A percentile compares a stretch with the other conserved stretches of the same genome.
Conservation (phyloP, 495 filamentous ascomycete species). For the Acidiella bohemica region DNA sequence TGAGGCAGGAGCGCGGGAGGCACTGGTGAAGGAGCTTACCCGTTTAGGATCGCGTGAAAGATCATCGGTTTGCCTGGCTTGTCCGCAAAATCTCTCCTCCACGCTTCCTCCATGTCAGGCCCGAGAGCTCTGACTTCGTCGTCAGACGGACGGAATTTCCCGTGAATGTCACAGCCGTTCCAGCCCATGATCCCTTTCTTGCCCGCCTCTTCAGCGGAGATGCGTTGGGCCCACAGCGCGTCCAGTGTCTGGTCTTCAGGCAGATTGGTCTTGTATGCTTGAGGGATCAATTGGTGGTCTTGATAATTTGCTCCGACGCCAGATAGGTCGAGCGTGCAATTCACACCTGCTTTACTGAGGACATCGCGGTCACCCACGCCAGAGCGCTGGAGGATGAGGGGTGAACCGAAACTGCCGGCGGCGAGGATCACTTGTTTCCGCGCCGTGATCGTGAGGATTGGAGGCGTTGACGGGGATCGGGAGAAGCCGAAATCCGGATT, state of each 20-base stretch:
- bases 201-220: slow-evolving; percentile 21
- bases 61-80: slow-evolving; percentile 15
- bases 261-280: slow-evolving; percentile 16
- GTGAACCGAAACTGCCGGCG: slow-evolving; percentile 22
- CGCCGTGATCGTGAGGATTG: slow-evolving; percentile 23
- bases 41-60: slow-evolving; percentile 8
- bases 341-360: slow-evolving; percentile 10
- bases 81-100: slow-evolving; percentile 17
- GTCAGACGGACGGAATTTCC: slow-evolving; percentile 18
- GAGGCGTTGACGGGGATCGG: slow-evolving; percentile 27
- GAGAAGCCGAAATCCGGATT: slow-evolving; percentile 14
- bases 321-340: slow-evolving; percentile 12
- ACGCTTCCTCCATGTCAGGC: slow-evolving; percentile 16
- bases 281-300: slow-evolving; percentile 19
- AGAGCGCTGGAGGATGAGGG: slow-evolving; percentile 23
- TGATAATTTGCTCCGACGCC: slow-evolving; percentile 23
- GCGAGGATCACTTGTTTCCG: slow-evolving; percentile 24
- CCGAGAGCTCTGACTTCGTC: slow-evolving; percentile 19
- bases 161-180: slow-evolving; percentile 35
- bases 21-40: slow-evolving; percentile 11
- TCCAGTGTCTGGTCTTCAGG: slow-evolving; percentile 15
- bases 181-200: slow-evolving; percentile 29
- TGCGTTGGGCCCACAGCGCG: slow-evolving; percentile 23
- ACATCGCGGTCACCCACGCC: slow-evolving; percentile 20
- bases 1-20: neutral